These are phyloP conservation scores for Colletotrichum chlorophyti DNA, from an alignment of 2,329 filamentous ascomycete genomes.

Conservation along the genomic window DNA sequence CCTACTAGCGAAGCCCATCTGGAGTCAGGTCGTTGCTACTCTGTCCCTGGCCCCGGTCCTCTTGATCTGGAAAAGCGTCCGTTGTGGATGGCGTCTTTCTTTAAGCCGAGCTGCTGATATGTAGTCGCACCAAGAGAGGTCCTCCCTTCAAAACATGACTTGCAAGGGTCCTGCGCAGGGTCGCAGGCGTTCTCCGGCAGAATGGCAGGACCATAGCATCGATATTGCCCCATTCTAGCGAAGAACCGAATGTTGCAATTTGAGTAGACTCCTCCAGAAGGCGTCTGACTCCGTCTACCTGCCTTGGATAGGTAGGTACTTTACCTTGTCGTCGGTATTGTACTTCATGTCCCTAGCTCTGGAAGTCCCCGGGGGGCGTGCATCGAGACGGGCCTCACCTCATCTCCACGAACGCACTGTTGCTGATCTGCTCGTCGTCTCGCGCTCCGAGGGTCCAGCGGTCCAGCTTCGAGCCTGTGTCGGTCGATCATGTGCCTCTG, in stretches of 20 bases:
- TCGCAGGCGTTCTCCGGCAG: conserved; percentile 13
- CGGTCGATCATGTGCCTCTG: conserved; percentile 20
- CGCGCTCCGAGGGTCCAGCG: conserved; percentile 18
- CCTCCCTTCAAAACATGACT: not conserved
- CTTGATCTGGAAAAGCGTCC: conserved; percentile 26
- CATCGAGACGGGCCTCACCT: too few species aligned
- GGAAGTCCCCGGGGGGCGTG: too few species aligned
- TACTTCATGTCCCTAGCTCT: too few species aligned
- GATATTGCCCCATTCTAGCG: conserved; percentile 22
- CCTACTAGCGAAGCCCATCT: conserved; percentile 26
- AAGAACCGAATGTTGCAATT: conserved; percentile 29
- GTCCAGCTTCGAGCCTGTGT: conserved; percentile 5
- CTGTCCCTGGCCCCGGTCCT: conserved; percentile 25
- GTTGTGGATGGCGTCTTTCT: conserved; percentile 27
- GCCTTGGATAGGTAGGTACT: not conserved
- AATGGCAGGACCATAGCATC: conserved; percentile 23
- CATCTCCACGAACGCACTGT: too few species aligned
- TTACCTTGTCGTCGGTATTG: too few species aligned
- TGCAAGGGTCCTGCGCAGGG: conserved; percentile 13
- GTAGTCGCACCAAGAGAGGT: not conserved
- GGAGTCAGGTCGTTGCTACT: conserved; percentile 27
- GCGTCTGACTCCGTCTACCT: not conserved
- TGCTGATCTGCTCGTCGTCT: conserved; percentile 13
- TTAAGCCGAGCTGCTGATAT: conserved; percentile 16
- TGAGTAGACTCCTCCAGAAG: conserved; percentile 20